phyloP scores from a whole-genome alignment of 2,329 filamentous ascomycete species.

The Lachnellula hyalina region DNA sequence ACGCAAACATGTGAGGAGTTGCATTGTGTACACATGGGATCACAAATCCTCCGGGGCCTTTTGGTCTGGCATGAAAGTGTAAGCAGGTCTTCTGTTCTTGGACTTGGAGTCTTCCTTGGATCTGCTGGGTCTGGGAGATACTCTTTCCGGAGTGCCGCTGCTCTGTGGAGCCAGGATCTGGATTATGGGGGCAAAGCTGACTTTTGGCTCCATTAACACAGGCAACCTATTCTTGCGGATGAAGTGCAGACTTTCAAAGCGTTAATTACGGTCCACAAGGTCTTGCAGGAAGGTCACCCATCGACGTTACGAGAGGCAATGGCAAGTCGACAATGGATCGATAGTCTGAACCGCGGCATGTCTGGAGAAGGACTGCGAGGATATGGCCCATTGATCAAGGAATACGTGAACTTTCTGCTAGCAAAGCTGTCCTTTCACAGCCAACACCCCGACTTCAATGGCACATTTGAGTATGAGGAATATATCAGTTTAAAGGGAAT shows the following conservation, averaged over 20 bases:
- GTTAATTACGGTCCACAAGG: conserved; percentile 94
- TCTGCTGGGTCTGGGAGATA: not conserved
- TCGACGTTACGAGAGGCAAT: conserved; percentile 83
- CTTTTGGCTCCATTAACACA: conserved; percentile 34
- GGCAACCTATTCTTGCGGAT: conserved; percentile 95
- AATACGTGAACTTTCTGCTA: conserved; percentile 94
- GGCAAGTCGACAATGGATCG: conserved; percentile 83
- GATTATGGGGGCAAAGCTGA: conserved; percentile 3
- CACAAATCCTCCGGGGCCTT: conserved; percentile 93
- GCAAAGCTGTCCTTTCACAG: conserved; percentile 96
- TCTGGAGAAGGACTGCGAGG: conserved; percentile 79
- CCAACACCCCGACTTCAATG: conserved; percentile 96
- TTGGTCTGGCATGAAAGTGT: conserved; percentile 99
- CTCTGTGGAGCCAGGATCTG: not conserved
- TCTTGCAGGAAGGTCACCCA: conserved; percentile 93
- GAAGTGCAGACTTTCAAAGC: conserved; percentile 99
- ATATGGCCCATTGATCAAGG: conserved; percentile 87
- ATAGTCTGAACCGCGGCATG: conserved; percentile 81
- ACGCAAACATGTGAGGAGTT: conserved; percentile 93
- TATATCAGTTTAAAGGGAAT: conserved; percentile 97
- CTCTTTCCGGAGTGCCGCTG: not conserved
- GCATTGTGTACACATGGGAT: conserved; percentile 99
- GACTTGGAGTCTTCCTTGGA: conserved; percentile 1
- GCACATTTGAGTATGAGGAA: conserved; percentile 97
- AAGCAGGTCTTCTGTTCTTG: conserved; percentile 36